Evolutionary conservation across 78 protist species (phyloP).

Genomic region (Isochrysis galbana): DNA sequence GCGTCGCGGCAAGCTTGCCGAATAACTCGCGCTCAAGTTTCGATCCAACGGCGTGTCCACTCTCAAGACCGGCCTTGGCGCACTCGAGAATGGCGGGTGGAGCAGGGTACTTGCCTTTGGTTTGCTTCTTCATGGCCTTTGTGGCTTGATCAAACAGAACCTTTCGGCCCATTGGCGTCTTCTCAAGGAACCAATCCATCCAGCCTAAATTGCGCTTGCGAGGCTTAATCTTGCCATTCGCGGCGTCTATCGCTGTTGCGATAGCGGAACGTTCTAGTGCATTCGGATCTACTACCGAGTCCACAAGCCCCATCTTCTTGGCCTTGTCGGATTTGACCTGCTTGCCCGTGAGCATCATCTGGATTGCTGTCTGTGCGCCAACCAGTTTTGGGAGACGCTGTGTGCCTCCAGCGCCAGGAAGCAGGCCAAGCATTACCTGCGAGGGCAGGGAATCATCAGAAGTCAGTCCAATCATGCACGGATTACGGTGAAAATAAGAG

Average conservation of each 20-base stretch:
- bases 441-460: neutral
- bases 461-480: too few relatives aligned
- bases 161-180: conserved; percentile 35
- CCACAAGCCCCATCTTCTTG: conserved; percentile 32
- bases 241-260: conserved; percentile 33
- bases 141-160: conserved; percentile 41
- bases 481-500: too few relatives aligned
- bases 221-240: neutral
- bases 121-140: conserved; percentile 38
- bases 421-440: conserved; percentile 63
- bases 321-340: conserved; percentile 53
- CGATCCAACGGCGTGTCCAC: conserved; percentile 30
- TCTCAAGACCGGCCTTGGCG: conserved; percentile 33
- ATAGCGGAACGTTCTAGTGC: conserved; percentile 39
- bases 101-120: conserved; percentile 58
- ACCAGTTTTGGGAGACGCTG: conserved; percentile 61
- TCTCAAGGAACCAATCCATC: conserved; percentile 4
- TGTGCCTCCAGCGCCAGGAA: conserved; percentile 76
- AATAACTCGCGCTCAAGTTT: conserved; percentile 62
- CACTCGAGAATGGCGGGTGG: conserved; percentile 56
- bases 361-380: conserved; percentile 61
- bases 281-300: neutral
- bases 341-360: conserved; percentile 66
- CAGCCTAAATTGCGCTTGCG: neutral
- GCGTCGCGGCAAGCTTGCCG: conserved; percentile 56